phyloP scores from a whole-genome alignment of 768 basidiomycete genomes.

The Leccinum broughii region DNA sequence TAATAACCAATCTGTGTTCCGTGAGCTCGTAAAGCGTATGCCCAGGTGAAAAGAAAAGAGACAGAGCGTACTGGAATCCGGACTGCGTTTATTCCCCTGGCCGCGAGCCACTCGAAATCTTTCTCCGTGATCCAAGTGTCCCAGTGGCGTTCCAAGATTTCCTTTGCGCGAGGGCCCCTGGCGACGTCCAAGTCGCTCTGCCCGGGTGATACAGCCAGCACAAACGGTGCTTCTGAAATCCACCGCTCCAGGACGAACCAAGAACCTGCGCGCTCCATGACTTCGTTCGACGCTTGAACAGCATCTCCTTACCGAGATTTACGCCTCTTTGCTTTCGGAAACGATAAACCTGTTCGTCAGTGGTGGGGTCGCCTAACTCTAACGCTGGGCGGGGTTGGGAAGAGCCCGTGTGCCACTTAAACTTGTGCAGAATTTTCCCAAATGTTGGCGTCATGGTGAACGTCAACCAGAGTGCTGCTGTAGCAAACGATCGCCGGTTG shows the following conservation, averaged over 20 bases:
- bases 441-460: constrained; percentile 14
- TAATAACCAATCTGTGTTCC: constrained; percentile 66
- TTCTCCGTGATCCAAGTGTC: constrained; percentile 53
- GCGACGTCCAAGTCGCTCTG: constrained; percentile 76
- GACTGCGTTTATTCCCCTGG: constrained; percentile 58
- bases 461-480: not conserved
- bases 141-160: constrained; percentile 47
- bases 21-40: not conserved
- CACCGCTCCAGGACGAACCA: constrained; percentile 83
- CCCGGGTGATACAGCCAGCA: constrained; percentile 48
- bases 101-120: constrained; percentile 57
- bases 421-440: constrained; percentile 17
- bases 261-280: constrained; percentile 45
- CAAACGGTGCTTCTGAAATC: constrained; percentile 65
- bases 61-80: constrained; percentile 59
- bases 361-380: constrained; percentile 8
- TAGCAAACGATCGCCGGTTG: not conserved
- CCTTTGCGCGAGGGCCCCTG: constrained; percentile 46
- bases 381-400: constrained; percentile 4
- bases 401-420: constrained; percentile 8
- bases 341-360: constrained; percentile 40
- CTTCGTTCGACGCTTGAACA: constrained; percentile 6
- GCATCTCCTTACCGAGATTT: constrained; percentile 59
- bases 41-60: constrained; percentile 26
- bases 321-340: constrained; percentile 80